Conservation (phyloP, 2,329 filamentous ascomycete genomes). For the Calonectria naviculata region DNA sequence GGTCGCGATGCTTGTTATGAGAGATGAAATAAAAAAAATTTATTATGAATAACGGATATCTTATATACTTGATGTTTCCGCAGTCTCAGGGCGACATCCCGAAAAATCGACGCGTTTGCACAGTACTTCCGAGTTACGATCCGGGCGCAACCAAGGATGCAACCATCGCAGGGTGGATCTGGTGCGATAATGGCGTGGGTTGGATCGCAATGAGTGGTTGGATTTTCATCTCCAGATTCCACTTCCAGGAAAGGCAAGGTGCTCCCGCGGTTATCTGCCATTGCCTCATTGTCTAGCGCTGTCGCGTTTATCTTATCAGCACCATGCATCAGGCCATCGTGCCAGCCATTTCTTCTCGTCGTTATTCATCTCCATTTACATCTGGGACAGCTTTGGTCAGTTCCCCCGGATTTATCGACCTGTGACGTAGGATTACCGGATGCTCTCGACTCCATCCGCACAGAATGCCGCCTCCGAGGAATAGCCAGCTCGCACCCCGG, state of each 20-base stretch:
- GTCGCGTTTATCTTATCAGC: conserved; percentile 19
- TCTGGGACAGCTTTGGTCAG: neutral
- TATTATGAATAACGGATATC: neutral
- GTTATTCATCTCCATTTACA: neutral
- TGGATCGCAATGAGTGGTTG: neutral
- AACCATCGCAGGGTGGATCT: neutral
- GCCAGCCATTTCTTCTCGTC: neutral
- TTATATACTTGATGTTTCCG: neutral
- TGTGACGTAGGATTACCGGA: neutral
- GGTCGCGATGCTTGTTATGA: neutral
- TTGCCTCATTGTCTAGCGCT: neutral
- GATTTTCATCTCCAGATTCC: neutral
- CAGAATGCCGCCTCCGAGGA: neutral
- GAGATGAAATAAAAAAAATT: neutral
- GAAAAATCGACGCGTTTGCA: neutral
- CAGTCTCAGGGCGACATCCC: neutral
- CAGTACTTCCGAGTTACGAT: neutral
- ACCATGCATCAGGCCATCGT: conserved; percentile 17
- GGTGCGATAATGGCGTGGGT: neutral
- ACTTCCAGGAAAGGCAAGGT: neutral
- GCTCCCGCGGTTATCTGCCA: conserved; percentile 19
- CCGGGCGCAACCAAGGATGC: neutral
- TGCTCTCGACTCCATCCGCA: neutral
- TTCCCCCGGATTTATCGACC: neutral
- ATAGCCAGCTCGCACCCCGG: conserved; percentile 9